These are phyloP conservation scores for Acanthamoeba culbertsoni DNA, from an alignment of 208 protist species.

Conservation along the genomic window DNA sequence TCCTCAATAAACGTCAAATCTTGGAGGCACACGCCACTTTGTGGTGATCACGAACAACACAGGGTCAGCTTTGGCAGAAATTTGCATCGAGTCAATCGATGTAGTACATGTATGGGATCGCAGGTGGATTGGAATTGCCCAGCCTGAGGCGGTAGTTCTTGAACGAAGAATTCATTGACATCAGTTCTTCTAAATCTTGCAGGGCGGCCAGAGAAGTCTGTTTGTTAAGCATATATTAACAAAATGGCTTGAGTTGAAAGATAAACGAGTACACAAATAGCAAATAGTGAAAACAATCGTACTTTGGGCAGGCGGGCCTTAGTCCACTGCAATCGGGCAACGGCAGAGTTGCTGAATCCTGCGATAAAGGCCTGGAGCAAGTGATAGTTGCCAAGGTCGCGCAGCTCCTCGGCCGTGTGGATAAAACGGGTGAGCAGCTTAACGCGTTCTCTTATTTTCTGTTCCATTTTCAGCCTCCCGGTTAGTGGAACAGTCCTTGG, in stretches of 20 bases:
- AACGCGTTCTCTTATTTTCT: constrained; percentile 59
- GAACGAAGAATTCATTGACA: constrained; percentile 58
- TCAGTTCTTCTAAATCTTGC: constrained; percentile 43
- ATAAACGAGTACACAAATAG: background rate
- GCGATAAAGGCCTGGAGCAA: constrained; percentile 50
- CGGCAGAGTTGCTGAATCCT: constrained; percentile 56
- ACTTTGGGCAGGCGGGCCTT: constrained; percentile 55
- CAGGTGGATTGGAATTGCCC: background rate
- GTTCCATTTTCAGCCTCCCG: background rate
- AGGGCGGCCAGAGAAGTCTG: background rate
- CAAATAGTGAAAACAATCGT: background rate
- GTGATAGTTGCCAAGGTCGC: constrained; percentile 54
- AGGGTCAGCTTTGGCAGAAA: background rate
- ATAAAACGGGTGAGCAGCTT: constrained; percentile 43
- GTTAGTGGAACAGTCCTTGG: background rate
- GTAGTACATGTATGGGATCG: constrained; percentile 58
- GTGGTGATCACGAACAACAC: background rate
- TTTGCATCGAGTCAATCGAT: no score
- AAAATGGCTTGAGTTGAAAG: background rate
- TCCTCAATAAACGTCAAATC: constrained; percentile 66
- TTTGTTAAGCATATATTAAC: background rate
- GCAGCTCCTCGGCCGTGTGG: constrained; percentile 40
- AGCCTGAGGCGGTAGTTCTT: constrained; percentile 10
- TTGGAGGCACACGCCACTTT: constrained; percentile 55
- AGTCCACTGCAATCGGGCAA: constrained; percentile 43